phyloP scores from a whole-genome alignment of 2,329 filamentous ascomycete species.

The Diplodia intermedia region DNA sequence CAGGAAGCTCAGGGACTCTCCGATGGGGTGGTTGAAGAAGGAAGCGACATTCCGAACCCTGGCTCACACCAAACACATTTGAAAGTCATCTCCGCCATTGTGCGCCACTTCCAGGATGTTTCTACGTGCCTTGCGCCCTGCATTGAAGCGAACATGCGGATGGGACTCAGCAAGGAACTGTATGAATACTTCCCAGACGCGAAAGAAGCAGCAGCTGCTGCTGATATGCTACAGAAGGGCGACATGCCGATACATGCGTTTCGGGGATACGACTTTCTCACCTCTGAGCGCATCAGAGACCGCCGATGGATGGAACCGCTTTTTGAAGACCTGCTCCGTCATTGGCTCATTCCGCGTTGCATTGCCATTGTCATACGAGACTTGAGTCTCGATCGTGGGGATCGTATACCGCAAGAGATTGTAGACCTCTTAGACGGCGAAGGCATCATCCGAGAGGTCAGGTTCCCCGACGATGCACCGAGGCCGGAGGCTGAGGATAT shows the following conservation, averaged over 20 bases:
- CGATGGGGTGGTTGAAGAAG: too few species aligned
- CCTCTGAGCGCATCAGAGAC: accelerated
- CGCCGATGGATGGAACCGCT: accelerated
- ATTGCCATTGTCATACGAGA: not conserved
- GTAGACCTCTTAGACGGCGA: not conserved
- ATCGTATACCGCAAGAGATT: not conserved
- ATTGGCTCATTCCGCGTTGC: not conserved
- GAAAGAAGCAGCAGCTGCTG: too few species aligned
- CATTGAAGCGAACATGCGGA: not conserved
- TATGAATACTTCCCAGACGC: not conserved
- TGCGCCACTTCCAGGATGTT: not conserved
- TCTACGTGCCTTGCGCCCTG: not conserved
- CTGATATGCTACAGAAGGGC: accelerated
- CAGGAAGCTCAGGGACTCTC: too few species aligned
- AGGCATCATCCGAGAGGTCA: not conserved
- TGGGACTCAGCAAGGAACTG: not conserved
- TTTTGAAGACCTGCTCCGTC: not conserved
- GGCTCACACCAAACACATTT: too few species aligned
- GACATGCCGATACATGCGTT: not conserved
- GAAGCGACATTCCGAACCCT: too few species aligned
- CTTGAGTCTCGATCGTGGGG: not conserved
- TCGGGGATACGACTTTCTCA: accelerated
- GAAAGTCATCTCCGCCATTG: not conserved
- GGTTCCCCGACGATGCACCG: not conserved
- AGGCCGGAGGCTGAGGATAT: not conserved